These are phyloP conservation scores for Aspergillus caelatus DNA, from an alignment of 2,329 filamentous ascomycete genomes.

Conservation along the genomic window DNA sequence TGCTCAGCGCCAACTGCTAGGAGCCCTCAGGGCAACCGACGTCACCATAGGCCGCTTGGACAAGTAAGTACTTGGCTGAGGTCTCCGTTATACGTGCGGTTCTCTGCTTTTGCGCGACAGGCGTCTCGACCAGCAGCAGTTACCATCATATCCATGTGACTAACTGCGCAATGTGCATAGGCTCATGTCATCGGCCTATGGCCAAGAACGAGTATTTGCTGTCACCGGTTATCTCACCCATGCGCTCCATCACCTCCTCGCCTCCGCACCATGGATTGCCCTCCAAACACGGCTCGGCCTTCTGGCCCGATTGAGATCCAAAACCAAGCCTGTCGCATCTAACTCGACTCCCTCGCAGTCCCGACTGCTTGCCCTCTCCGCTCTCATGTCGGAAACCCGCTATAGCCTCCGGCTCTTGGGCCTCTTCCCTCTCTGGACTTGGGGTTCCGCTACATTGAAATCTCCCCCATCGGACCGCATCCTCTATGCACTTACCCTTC, in stretches of 20 bases:
- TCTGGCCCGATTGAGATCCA: slow-evolving; percentile 35
- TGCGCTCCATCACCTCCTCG: slow-evolving; percentile 62
- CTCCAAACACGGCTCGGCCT: slow-evolving; percentile 49
- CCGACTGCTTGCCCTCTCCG: slow-evolving; percentile 52
- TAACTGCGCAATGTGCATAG: slow-evolving; percentile 38
- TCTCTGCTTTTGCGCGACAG: not conserved
- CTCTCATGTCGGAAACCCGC: slow-evolving; percentile 53
- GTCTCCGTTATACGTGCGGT: not conserved
- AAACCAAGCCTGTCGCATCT: slow-evolving; percentile 8
- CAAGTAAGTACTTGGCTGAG: slow-evolving; percentile 25
- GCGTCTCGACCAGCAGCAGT: not conserved
- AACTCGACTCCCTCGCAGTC: slow-evolving; percentile 41
- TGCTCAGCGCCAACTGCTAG: slow-evolving; percentile 28
- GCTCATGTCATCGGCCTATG: slow-evolving; percentile 68
- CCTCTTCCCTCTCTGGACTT: slow-evolving; percentile 77
- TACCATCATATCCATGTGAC: not conserved
- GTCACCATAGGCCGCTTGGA: slow-evolving; percentile 33
- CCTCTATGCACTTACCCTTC: slow-evolving; percentile 60
- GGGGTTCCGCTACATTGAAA: slow-evolving; percentile 66
- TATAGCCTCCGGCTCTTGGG: slow-evolving; percentile 61
- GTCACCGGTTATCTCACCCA: slow-evolving; percentile 70
- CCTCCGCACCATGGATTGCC: slow-evolving; percentile 50
- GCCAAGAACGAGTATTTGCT: slow-evolving; percentile 71
- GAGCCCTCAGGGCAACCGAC: slow-evolving; percentile 32
- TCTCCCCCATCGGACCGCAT: slow-evolving; percentile 46